Percentiles rank a stretch among this genome's conserved stretches.
These are phyloP conservation scores for Halophytophthora batemanensis DNA, from an alignment of 352 stramenopile species.

Conservation along the genomic window DNA sequence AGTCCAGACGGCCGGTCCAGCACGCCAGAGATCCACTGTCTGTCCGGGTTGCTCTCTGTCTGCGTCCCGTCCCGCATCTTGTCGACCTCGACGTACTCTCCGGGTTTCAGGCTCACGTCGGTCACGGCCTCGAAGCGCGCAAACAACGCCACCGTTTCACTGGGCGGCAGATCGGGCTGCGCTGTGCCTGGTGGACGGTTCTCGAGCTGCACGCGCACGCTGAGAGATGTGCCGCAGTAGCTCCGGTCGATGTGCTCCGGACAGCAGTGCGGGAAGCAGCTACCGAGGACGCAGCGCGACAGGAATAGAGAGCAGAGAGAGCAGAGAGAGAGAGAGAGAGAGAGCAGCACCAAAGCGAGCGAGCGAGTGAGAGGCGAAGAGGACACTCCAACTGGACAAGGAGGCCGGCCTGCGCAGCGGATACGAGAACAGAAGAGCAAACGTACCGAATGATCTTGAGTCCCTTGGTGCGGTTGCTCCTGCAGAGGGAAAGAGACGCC, in stretches of 20 bases:
- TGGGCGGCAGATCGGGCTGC: slow-evolving; percentile 9
- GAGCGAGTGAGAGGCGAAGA: neutral
- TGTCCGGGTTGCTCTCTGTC: slow-evolving; percentile 54
- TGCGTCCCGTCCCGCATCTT: slow-evolving; percentile 35
- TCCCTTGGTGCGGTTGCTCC: slow-evolving; percentile 70
- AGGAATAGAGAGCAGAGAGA: too few relatives aligned
- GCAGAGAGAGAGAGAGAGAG: too few relatives aligned
- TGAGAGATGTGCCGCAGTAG: slow-evolving; percentile 64
- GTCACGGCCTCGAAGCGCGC: slow-evolving; percentile 36
- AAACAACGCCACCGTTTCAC: slow-evolving; percentile 25
- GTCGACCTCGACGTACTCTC: slow-evolving; percentile 45
- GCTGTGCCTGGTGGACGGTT: slow-evolving; percentile 4
- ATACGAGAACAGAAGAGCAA: neutral
- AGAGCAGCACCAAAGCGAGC: too few relatives aligned
- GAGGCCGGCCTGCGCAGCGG: too few relatives aligned
- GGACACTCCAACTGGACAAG: too few relatives aligned
- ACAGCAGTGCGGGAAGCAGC: slow-evolving; percentile 71
- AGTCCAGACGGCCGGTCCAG: slow-evolving; percentile 41
- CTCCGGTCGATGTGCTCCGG: slow-evolving; percentile 67
- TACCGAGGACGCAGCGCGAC: neutral
- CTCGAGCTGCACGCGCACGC: slow-evolving; percentile 34
- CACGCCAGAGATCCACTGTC: slow-evolving; percentile 50
- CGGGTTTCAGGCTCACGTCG: slow-evolving; percentile 32
- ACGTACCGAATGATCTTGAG: slow-evolving; percentile 60
- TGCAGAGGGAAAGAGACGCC: slow-evolving; percentile 7